These are phyloP conservation scores for Glycine soja DNA, from an alignment of 306 rosid genomes.

Conservation along the genomic window DNA sequence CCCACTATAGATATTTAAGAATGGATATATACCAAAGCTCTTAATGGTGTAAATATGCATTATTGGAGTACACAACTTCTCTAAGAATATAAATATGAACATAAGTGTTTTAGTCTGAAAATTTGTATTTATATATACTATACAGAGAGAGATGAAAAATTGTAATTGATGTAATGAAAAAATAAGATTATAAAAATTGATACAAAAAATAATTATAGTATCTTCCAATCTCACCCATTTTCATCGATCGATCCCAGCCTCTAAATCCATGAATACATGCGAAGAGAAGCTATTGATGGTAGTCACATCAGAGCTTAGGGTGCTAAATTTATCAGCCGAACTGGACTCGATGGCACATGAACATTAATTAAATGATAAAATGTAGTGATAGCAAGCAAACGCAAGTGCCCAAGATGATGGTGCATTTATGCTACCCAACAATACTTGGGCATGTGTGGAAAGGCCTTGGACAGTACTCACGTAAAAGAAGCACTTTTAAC, in stretches of 20 bases:
- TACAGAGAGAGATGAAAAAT: not conserved
- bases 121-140: too few relatives aligned
- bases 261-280: not conserved
- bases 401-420: not conserved
- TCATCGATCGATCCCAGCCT: too few relatives aligned
- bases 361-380: slow-evolving; percentile 43
- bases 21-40: not conserved
- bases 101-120: too few relatives aligned
- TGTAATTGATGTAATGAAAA: not conserved
- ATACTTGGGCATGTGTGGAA: slow-evolving; percentile 17
- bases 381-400: not conserved
- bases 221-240: too few relatives aligned
- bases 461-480: slow-evolving; percentile 53
- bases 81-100: too few relatives aligned
- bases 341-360: slow-evolving; percentile 17
- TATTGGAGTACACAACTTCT: too few relatives aligned
- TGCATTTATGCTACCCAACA: slow-evolving; percentile 55
- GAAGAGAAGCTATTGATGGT: slow-evolving; percentile 53
- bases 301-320: slow-evolving; percentile 61
- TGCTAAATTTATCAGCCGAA: slow-evolving; percentile 54
- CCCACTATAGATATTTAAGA: not conserved
- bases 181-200: not conserved
- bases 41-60: not conserved
- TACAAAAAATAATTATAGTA: too few relatives aligned
- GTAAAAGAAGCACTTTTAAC: slow-evolving; percentile 58